Conservation (phyloP, 31 red algal species). For the Pterothamnion heteromorphum region DNA sequence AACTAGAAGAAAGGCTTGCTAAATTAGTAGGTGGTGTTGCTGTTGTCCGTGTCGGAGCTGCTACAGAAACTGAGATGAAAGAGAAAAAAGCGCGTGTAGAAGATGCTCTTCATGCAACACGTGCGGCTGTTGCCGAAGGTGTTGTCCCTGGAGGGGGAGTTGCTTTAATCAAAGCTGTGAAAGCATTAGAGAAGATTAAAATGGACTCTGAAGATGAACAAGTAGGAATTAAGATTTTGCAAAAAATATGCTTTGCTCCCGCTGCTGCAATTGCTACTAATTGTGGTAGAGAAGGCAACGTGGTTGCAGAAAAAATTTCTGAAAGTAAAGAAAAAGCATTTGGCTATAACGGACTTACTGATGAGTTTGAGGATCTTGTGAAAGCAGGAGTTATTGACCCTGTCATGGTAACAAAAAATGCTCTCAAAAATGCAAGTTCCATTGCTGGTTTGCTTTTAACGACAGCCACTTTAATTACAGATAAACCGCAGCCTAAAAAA, state of each 20-base stretch:
- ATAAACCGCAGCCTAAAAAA: no score
- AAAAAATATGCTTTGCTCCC: slow-evolving; percentile 51
- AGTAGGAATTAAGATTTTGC: slow-evolving; percentile 54
- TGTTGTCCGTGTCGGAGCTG: slow-evolving; percentile 36
- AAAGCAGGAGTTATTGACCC: slow-evolving; percentile 57
- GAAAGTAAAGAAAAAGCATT: slow-evolving; percentile 23
- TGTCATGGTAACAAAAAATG: slow-evolving; percentile 41
- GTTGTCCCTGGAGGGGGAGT: slow-evolving; percentile 56
- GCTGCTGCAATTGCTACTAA: slow-evolving; percentile 56
- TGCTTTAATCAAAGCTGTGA: slow-evolving; percentile 46
- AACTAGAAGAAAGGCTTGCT: slow-evolving; percentile 71
- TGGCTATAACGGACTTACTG: slow-evolving; percentile 56
- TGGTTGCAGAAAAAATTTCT: slow-evolving; percentile 50
- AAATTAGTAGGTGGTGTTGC: slow-evolving; percentile 66
- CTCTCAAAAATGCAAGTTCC: slow-evolving; percentile 47
- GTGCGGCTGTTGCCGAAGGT: slow-evolving; percentile 55
- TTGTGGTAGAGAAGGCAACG: slow-evolving; percentile 54
- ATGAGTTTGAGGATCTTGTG: slow-evolving; percentile 44
- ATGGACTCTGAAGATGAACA: slow-evolving; percentile 48
- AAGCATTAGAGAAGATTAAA: neutral
- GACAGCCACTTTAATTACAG: slow-evolving; percentile 51
- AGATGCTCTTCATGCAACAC: slow-evolving; percentile 55
- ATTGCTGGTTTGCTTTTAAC: slow-evolving; percentile 58
- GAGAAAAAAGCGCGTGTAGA: slow-evolving; percentile 56
- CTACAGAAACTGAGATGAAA: slow-evolving; percentile 56